Conservation (phyloP, 2,329 filamentous ascomycete genomes). For the Beauveria varroae region DNA sequence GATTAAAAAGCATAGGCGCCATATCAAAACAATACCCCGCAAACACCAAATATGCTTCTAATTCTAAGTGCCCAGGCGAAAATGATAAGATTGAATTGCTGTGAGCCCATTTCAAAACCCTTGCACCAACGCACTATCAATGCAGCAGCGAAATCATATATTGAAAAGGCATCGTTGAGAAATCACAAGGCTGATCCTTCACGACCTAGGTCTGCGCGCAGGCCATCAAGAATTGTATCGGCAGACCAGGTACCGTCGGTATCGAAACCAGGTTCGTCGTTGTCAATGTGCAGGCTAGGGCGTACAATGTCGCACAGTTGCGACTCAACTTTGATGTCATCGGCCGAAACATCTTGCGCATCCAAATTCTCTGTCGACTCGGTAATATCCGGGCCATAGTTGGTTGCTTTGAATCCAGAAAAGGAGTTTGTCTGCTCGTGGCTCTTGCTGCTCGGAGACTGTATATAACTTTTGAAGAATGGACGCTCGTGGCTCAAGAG, state of each 20-base stretch:
- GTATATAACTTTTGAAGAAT: conserved; percentile 19
- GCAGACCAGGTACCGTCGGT: conserved; percentile 2
- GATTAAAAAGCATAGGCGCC: background rate
- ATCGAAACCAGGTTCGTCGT: background rate
- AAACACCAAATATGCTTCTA: conserved; percentile 6
- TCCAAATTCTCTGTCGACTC: conserved; percentile 15
- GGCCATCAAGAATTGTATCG: background rate
- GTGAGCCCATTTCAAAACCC: background rate
- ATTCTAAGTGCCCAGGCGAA: background rate
- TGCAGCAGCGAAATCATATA: background rate
- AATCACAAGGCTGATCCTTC: background rate
- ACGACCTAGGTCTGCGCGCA: background rate
- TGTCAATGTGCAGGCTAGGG: background rate
- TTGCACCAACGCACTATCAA: background rate
- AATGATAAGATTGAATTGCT: background rate
- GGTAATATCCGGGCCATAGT: conserved; percentile 16
- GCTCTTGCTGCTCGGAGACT: conserved; percentile 10
- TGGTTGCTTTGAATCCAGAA: conserved; percentile 24
- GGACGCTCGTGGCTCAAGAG: conserved; percentile 6
- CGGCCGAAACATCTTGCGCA: conserved; percentile 7
- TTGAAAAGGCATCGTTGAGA: background rate
- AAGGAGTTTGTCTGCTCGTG: conserved; percentile 17
- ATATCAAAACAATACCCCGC: conserved; percentile 4
- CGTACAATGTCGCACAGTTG: conserved; percentile 19
- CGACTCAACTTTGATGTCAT: conserved; percentile 19